phyloP scores from a whole-genome alignment of 1,284 basidiomycete genomes.

The Pascua sp. region DNA sequence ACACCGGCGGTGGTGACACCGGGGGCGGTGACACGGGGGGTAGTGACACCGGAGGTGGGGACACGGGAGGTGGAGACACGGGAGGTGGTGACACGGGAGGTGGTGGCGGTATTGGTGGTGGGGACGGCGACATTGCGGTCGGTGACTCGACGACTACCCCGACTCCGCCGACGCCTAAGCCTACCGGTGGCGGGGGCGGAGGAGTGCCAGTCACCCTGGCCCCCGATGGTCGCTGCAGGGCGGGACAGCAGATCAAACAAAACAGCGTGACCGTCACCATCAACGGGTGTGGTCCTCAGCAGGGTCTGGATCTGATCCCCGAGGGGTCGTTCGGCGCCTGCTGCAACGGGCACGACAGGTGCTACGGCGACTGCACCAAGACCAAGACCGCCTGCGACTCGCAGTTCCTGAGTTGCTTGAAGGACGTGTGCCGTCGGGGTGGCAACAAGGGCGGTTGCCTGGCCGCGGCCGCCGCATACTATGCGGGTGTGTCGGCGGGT shows the following conservation, averaged over 20 bases:
- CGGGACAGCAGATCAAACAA: neutral
- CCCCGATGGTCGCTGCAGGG: neutral
- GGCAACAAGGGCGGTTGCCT: neutral
- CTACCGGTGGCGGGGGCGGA: too few relatives aligned
- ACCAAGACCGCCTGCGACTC: slow-evolving; percentile 2
- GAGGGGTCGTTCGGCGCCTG: slow-evolving; percentile 2
- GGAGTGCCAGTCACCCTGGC: too few relatives aligned
- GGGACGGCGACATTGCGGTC: too few relatives aligned
- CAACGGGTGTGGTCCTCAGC: slow-evolving; percentile 1
- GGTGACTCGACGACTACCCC: too few relatives aligned
- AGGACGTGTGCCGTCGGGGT: neutral
- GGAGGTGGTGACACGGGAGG: too few relatives aligned
- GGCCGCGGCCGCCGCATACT: neutral
- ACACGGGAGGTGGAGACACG: too few relatives aligned
- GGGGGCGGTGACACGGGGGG: neutral
- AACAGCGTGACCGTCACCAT: neutral
- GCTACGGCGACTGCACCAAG: slow-evolving; percentile 2
- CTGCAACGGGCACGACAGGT: slow-evolving; percentile 4
- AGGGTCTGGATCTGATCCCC: neutral
- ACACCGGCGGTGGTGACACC: neutral
- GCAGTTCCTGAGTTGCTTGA: neutral
- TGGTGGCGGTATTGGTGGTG: too few relatives aligned
- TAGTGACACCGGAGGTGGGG: neutral
- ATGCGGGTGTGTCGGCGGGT: neutral
- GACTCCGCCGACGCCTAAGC: too few relatives aligned